These are phyloP conservation scores for Leishmania major DNA, from an alignment of 208 protist genomes.

Conservation along the genomic window DNA sequence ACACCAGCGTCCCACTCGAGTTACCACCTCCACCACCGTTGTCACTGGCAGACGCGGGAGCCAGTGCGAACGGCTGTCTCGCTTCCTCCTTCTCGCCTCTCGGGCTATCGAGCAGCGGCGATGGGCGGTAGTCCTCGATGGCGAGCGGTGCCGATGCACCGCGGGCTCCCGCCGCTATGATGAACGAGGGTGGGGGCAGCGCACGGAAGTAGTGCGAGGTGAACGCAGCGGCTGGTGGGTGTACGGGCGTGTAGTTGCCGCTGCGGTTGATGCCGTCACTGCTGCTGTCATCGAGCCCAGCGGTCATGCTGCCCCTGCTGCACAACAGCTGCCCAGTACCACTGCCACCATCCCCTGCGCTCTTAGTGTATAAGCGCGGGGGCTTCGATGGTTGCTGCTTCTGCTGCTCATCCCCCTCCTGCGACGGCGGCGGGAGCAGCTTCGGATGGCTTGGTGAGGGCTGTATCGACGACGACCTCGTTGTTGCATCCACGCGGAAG, in stretches of 20 bases:
- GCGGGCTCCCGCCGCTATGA: constrained; percentile 13
- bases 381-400: constrained; percentile 9
- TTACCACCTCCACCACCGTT: not conserved
- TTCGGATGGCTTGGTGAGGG: not conserved
- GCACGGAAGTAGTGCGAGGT: constrained; percentile 75
- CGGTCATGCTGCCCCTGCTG: not conserved
- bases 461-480: not conserved
- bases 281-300: constrained; percentile 3
- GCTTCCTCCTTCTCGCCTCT: not conserved
- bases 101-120: not conserved
- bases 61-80: not conserved
- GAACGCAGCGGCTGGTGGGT: constrained; percentile 17
- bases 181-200: constrained; percentile 32
- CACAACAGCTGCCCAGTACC: not conserved
- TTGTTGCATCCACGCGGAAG: constrained; percentile 5
- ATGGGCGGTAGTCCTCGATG: constrained; percentile 41
- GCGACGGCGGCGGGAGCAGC: not conserved
- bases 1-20: not conserved
- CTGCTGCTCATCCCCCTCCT: not conserved
- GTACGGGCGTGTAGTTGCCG: not conserved
- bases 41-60: not conserved
- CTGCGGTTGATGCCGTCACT: not conserved
- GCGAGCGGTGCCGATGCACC: constrained; percentile 31
- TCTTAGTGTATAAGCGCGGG: not conserved
- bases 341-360: not conserved